A percentile compares a stretch with the other conserved stretches of the same genome.
Conservation (phyloP, 495 filamentous ascomycete species). For the Hypomontagnella submonticulosa region DNA sequence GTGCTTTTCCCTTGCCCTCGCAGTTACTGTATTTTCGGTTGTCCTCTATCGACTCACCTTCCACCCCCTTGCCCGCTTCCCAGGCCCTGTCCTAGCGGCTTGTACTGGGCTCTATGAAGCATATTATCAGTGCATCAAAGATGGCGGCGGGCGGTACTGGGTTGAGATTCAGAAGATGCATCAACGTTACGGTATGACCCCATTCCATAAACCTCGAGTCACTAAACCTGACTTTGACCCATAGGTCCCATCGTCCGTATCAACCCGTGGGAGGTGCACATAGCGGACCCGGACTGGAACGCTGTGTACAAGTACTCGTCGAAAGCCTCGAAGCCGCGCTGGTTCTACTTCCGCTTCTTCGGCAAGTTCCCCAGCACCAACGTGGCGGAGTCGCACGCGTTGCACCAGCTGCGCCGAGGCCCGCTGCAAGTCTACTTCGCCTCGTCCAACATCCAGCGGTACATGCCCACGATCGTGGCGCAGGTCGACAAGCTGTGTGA, state of each 20-base stretch:
- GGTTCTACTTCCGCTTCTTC: conserved; percentile 52
- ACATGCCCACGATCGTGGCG: conserved; percentile 43
- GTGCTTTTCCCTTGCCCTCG: neutral
- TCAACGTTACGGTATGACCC: conserved; percentile 52
- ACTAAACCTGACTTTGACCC: conserved; percentile 9
- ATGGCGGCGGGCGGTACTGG: conserved; percentile 53
- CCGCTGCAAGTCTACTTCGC: conserved; percentile 51
- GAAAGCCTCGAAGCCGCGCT: conserved; percentile 49
- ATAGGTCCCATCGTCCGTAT: conserved; percentile 66
- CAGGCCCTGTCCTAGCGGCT: conserved; percentile 62
- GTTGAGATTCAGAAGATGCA: conserved; percentile 58
- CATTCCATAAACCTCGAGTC: neutral
- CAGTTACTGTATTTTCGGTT: neutral
- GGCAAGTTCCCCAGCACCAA: conserved; percentile 47
- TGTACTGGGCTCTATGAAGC: conserved; percentile 58
- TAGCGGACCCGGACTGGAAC: conserved; percentile 50
- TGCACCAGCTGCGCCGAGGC: conserved; percentile 50
- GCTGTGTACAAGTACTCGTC: conserved; percentile 45
- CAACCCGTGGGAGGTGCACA: conserved; percentile 58
- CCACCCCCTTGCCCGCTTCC: conserved; percentile 56
- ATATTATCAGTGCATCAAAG: conserved; percentile 60
- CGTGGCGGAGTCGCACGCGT: conserved; percentile 42
- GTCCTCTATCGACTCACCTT: conserved; percentile 54
- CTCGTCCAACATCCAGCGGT: conserved; percentile 40
- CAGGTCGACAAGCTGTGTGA: conserved; percentile 42